A percentile compares a stretch with the other conserved stretches of the same genome.
Conservation (phyloP, 805 yeast species). For the Pichia rugopelliculosa region DNA sequence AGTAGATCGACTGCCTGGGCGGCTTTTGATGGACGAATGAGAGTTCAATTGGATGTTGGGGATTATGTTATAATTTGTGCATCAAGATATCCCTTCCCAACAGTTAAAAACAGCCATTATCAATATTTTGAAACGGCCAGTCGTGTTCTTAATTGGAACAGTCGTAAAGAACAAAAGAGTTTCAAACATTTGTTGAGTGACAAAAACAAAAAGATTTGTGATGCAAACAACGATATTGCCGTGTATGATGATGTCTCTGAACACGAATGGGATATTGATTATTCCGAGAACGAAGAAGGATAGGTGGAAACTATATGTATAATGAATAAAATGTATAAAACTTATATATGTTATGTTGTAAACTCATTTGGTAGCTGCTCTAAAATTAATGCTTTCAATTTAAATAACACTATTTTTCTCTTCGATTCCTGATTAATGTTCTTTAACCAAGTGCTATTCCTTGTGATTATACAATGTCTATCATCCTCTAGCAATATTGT, state of each 20-base stretch:
- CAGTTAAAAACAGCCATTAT: conserved; percentile 65
- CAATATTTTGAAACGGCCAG: conserved; percentile 82
- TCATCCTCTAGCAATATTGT: too few relatives aligned
- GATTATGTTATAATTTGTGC: conserved; percentile 82
- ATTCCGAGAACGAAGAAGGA: conserved; percentile 20
- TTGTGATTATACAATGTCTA: too few relatives aligned
- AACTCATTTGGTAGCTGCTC: too few relatives aligned
- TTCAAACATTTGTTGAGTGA: conserved; percentile 56
- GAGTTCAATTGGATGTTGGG: conserved; percentile 76
- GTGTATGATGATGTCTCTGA: conserved; percentile 7
- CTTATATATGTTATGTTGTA: too few relatives aligned
- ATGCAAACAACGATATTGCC: conserved; percentile 3
- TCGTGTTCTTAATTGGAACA: conserved; percentile 89
- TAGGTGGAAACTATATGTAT: neutral
- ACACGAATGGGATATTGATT: conserved; percentile 28
- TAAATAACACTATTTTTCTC: too few relatives aligned
- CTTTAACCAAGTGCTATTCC: too few relatives aligned
- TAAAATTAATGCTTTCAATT: too few relatives aligned
- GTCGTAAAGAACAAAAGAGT: conserved; percentile 79
- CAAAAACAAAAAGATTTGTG: conserved; percentile 36
- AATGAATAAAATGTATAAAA: neutral
- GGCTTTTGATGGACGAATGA: conserved; percentile 86
- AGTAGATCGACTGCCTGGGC: conserved; percentile 95
- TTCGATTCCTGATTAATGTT: too few relatives aligned
- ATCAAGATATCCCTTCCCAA: conserved; percentile 89